Percentiles rank a stretch among this genome's conserved stretches.
Evolutionary conservation across 2,329 filamentous ascomycete species (phyloP).

Genomic region (Colletotrichum tofieldiae): DNA sequence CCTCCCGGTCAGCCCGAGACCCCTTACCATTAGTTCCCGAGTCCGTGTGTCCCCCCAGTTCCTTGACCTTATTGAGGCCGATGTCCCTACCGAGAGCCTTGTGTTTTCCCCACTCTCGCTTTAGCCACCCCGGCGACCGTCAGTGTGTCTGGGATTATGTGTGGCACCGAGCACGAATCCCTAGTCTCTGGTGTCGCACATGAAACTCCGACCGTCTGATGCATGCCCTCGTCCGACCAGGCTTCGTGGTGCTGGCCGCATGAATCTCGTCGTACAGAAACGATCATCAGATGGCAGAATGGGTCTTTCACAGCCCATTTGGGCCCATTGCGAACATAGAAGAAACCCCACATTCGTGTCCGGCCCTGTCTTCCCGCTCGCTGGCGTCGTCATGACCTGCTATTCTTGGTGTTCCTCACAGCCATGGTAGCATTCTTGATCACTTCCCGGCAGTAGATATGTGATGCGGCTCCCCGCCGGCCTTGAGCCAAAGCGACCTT

Average conservation of each 20-base stretch:
- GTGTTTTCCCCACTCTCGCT: not conserved
- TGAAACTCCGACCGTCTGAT: conserved; percentile 42
- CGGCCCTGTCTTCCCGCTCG: not conserved
- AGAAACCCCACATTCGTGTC: not conserved
- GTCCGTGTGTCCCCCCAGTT: not conserved
- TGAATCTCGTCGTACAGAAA: conserved; percentile 40
- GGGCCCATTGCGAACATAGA: not conserved
- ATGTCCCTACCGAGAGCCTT: not conserved
- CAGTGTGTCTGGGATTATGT: not conserved
- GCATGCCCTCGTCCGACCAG: conserved; percentile 37
- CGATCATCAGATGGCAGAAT: conserved; percentile 37
- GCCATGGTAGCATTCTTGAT: not conserved
- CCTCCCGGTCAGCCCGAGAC: conserved; percentile 34
- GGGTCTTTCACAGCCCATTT: conserved; percentile 12
- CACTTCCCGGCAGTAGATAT: conserved; percentile 14
- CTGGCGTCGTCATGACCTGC: conserved; percentile 1
- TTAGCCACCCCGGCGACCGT: not conserved
- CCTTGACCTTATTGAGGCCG: not conserved
- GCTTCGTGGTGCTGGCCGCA: conserved; percentile 34
- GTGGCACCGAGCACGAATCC: conserved; percentile 3
- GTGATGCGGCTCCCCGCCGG: conserved; percentile 35
- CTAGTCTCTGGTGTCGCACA: conserved; percentile 21
- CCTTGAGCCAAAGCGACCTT: conserved; percentile 1
- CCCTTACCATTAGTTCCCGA: conserved; percentile 17
- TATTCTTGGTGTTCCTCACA: conserved; percentile 28